Base-by-base conservation (phyloP, 371 early-diverging fungal genomes). In the Apophysomyces elegans region DNA sequence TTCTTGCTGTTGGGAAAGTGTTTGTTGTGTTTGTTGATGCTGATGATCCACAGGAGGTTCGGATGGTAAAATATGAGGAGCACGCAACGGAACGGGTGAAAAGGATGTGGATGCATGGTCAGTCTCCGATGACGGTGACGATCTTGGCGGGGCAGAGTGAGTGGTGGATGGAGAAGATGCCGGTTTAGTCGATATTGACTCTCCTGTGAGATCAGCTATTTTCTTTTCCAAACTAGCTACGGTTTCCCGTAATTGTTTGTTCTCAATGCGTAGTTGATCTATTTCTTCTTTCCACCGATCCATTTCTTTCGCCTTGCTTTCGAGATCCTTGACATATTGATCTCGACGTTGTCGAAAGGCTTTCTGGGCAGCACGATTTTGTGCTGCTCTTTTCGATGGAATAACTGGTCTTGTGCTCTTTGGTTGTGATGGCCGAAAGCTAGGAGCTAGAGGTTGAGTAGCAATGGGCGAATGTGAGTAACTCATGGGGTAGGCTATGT, bases 271-370 rank as follows among this genome's bases (percentile, higher is more conserved):
- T 32, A 84, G 56, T 37, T 65, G 62, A 56, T 78, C 68, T 66
- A 87, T 75, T 68, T 82, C 80, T 11, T 79, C 76, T 35, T 84
- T 78, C 60, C 84, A 82, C 12, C 72, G 71, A 21, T 82, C 50
- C 76, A 79, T 77, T 56, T 73, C 76, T 43, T 76, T 79, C n/a
- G 73, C 74, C 38, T 73, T 76, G 4, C 66, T 62, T 62, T 82
- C 83, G n/a, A 82, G 65, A 39, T 82, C 83, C 43, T 79, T 79
- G 12, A 82, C 78, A 58, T 82, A 82, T 43, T 74, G 74, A 37
- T 82, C 83, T 58, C 83, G 41, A 43, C 83, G 56, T 61, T 82
- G 79, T 4, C 83, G 70, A 76, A 82, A 82, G 5, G 83, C 79
- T 18, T 76, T 74, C 58, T 82, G 83, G 3, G 83, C 83, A 14